Percentiles rank a stretch among this genome's conserved stretches.
Evolutionary conservation across 2,329 filamentous ascomycete species (phyloP).

Genomic region (Aschersonia sp.): DNA sequence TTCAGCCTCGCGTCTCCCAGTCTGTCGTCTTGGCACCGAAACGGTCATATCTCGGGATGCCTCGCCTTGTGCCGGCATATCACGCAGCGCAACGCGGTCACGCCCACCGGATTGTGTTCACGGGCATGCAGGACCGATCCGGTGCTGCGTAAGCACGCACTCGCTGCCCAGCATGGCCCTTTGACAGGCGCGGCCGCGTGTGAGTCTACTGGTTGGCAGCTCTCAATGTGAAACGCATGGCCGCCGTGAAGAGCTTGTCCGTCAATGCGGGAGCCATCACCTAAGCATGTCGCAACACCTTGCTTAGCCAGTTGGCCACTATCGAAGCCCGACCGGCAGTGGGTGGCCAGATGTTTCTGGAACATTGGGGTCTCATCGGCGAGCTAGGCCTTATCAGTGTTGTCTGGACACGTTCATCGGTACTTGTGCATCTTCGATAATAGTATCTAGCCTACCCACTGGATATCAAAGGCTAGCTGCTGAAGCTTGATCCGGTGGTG

Average conservation of each 20-base stretch:
- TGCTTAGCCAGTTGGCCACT: neutral
- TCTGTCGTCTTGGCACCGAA: neutral
- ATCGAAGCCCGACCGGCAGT: neutral
- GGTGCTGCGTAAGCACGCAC: neutral
- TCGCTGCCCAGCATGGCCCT: neutral
- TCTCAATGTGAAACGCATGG: neutral
- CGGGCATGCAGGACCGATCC: neutral
- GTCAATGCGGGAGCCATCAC: neutral
- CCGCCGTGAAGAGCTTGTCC: neutral
- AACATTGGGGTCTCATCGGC: too few species aligned
- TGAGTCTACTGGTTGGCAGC: neutral
- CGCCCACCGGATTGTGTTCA: constrained; percentile 1
- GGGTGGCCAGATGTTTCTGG: too few species aligned
- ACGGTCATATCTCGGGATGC: neutral
- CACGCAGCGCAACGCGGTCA: neutral
- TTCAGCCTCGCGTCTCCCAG: neutral
- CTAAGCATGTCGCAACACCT: neutral
- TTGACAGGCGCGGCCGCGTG: neutral
- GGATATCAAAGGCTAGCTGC: too few species aligned
- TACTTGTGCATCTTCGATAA: too few species aligned
- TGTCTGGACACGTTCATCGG: too few species aligned
- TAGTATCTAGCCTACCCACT: too few species aligned
- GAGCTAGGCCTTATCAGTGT: too few species aligned
- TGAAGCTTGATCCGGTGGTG: too few species aligned
- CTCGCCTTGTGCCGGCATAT: constrained; percentile 5